Evolutionary conservation across 495 filamentous ascomycete species (phyloP).

Genomic region (Neurospora sp.): DNA sequence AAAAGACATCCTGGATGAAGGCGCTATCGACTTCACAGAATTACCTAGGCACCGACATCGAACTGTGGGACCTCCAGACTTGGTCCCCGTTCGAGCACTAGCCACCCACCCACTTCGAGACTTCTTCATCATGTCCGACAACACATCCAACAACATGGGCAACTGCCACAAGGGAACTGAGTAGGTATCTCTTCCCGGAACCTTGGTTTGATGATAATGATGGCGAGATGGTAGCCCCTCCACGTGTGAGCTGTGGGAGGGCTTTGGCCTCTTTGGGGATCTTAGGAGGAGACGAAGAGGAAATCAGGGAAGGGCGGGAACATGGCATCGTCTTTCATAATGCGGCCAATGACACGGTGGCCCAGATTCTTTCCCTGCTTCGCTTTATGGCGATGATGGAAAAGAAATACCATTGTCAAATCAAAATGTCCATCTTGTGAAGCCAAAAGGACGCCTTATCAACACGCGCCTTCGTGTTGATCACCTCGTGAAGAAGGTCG

Average conservation of each 20-base stretch:
- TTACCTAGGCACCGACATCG: neutral
- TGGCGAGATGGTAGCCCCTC: neutral
- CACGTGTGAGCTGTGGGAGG: neutral
- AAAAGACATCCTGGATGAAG: neutral
- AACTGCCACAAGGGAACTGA: neutral
- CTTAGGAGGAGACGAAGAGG: neutral
- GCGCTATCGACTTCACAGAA: neutral
- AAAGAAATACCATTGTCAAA: too few relatives aligned
- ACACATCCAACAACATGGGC: neutral
- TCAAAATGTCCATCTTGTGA: too few relatives aligned
- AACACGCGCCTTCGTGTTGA: too few relatives aligned
- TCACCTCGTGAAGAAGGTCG: too few relatives aligned
- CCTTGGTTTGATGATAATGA: too few relatives aligned
- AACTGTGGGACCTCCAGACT: neutral
- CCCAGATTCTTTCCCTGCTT: neutral
- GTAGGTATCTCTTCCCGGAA: too few relatives aligned
- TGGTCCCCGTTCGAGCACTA: neutral
- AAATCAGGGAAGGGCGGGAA: neutral
- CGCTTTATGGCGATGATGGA: too few relatives aligned
- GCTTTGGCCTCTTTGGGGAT: neutral
- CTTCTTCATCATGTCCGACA: neutral
- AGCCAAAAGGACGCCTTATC: too few relatives aligned
- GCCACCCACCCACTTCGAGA: neutral
- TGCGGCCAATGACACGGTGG: neutral
- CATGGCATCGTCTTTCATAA: neutral